phyloP scores from a whole-genome alignment of 129 eudicot genomes.

The Smallanthus sonchifolius region DNA sequence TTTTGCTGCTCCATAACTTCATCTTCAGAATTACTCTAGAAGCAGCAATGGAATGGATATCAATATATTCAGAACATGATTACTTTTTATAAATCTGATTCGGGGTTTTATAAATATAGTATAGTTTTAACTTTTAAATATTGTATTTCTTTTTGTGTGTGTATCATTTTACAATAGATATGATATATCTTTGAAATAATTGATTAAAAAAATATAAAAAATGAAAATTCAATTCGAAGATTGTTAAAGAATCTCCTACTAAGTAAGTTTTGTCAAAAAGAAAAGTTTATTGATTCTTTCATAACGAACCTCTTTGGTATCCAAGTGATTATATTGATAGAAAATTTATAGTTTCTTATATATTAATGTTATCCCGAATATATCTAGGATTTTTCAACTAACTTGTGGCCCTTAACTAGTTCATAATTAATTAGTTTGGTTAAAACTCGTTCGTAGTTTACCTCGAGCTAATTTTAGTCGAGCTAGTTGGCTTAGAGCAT shows the following conservation, averaged over 20 bases:
- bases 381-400: too few species aligned
- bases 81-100: neutral
- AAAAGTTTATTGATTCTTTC: neutral
- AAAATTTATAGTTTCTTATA: too few species aligned
- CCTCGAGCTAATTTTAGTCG: too few species aligned
- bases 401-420: too few species aligned
- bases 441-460: too few species aligned
- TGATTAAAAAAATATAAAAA: neutral
- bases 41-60: neutral
- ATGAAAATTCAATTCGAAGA: neutral
- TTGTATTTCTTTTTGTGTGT: neutral
- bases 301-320: neutral
- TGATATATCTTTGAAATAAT: neutral
- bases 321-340: neutral
- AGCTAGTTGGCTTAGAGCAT: too few species aligned
- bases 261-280: neutral
- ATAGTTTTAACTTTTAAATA: neutral
- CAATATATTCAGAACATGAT: neutral
- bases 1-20: neutral
- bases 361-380: too few species aligned
- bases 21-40: neutral
- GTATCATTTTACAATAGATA: neutral
- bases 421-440: too few species aligned
- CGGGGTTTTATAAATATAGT: neutral
- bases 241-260: constrained; percentile 5